Evolutionary conservation across 1,284 basidiomycete genomes (phyloP).

Genomic region (Ganoderma resinaceum): DNA sequence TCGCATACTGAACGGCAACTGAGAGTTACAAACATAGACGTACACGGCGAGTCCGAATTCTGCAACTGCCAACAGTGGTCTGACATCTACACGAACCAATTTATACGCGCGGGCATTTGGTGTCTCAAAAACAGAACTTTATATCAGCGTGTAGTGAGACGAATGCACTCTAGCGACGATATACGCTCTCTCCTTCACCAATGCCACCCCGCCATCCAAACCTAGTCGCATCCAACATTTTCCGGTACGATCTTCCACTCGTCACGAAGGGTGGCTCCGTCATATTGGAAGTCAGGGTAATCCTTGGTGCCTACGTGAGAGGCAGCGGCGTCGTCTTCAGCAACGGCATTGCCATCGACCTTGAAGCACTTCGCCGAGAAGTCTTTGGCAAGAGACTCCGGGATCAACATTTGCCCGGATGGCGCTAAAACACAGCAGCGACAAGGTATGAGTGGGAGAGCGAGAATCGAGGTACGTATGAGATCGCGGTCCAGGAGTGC

Average conservation of each 20-base stretch:
- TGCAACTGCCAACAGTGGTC: too few relatives aligned
- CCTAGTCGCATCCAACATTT: not conserved
- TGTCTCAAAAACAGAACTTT: too few relatives aligned
- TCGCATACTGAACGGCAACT: too few relatives aligned
- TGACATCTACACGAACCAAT: too few relatives aligned
- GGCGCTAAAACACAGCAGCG: not conserved
- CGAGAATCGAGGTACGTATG: not conserved
- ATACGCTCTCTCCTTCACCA: not conserved
- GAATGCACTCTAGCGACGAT: too few relatives aligned
- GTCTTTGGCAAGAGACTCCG: not conserved
- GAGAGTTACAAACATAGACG: too few relatives aligned
- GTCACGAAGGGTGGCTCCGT: not conserved
- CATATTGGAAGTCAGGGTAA: not conserved
- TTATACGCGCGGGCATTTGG: too few relatives aligned
- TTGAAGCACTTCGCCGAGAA: not conserved
- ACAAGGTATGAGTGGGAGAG: not conserved
- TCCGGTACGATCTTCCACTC: conserved; percentile 1
- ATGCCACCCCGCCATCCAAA: not conserved
- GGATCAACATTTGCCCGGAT: not conserved
- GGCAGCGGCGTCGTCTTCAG: not conserved
- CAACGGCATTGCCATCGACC: not conserved
- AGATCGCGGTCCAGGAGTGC: not conserved
- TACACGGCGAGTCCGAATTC: too few relatives aligned
- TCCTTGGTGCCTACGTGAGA: not conserved
- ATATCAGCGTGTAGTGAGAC: too few relatives aligned